Evolutionary conservation across 2,329 filamentous ascomycete genomes (phyloP), one percentile per base, ranked within the genome.

Genomic region (Curvularia lunata): DNA sequence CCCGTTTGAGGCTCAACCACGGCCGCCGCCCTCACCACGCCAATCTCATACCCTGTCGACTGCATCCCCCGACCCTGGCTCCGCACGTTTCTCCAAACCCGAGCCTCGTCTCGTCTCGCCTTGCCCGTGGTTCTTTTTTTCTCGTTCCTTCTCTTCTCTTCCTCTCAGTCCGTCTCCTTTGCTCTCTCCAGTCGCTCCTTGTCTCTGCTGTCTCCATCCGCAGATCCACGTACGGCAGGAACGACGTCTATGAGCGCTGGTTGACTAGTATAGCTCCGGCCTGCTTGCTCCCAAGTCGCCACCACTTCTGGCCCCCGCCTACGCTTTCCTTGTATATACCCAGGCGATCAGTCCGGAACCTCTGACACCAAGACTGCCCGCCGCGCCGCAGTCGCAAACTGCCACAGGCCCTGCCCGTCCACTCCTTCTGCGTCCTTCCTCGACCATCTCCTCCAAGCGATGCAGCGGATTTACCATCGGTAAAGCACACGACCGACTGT

Each of bases 381-480:
- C 8, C 21, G 23, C 40, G 23, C 19, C 41, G 51, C 41, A 45
- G n/a, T 32, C 25, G 7, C 43, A 25, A 41, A 48, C 38, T 47
- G 10, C 30, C 40, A 48, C 52, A 48, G 47, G 60, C 56, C 46
- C 46, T 61, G 54, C 46, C 27, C 40, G 37, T 53, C 52, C 52
- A 18, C 48, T 56, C 21, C 21, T 37, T 54, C 53, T 62, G 51
- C 51, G 42, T 42, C 23, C 52, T n/a, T 8, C 21, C 40, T 50
- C 43, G 23, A 38, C 27, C 50, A 30, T 30, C 28, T 30, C 47
- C 52, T 54, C 21, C 25, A 23, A 63, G 62, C 63, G 51, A 69
- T 69, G 66, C 66, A 58, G 62, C 59, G 45, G 42, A 48, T 42
- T 34, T 45, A 34, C 28, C 25, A 61, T 59, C 58, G 60, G 61